Base-by-base conservation (phyloP, 2,329 filamentous ascomycete species). In the Graphiopsis chlorocephala region DNA sequence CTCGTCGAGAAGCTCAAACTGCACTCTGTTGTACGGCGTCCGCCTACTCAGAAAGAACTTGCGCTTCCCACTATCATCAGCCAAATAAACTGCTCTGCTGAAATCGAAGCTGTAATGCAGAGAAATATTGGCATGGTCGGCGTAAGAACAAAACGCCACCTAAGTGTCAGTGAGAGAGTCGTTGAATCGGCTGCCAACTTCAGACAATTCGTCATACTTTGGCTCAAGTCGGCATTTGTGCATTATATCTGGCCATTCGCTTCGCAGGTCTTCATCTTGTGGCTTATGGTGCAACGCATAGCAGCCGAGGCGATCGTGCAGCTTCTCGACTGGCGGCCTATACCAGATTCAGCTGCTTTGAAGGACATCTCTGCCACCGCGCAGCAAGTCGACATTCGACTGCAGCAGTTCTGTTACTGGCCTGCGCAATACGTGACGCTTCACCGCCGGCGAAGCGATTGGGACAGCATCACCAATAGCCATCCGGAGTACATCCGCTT, bases 321-420 rank as follows among this genome's bases (percentile, higher is more conserved):
- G 25, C 76, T 97, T 29, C 82, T 99, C 14, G 94, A 98, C 78
- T 98, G 93, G 87, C 88, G 92, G 35, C 84, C 88, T 26, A 86
- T 89, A 55, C 90, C 91, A 8, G 88, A 90, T 48, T 89, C 89
- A 58, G 89, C 93, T 47, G 95, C 95, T 0, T 80, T 99, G 64
- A 98, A 98, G 76, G 95, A 99, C 75, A 88, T 98, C 52, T 98
- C 93, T 33, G 95, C 95, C 15, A 98, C 94, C 0, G 95, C 95
- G 26, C 95, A 99, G 76, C 95, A 99, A 78, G 89, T 99, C 38
- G 95, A 99, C 78, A 97, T 99, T 69, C 90, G 95, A 5, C 84
- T 99, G 25, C 93, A 98, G 75, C 95, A 99, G 75, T 98, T 98
- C 75, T 98, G 94, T 78, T 99, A 99, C 77, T 98, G 94, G 93